A percentile compares a stretch with the other conserved stretches of the same genome.
Conservation (phyloP, 2,329 filamentous ascomycete species). For the Gnomoniopsis sp. region DNA sequence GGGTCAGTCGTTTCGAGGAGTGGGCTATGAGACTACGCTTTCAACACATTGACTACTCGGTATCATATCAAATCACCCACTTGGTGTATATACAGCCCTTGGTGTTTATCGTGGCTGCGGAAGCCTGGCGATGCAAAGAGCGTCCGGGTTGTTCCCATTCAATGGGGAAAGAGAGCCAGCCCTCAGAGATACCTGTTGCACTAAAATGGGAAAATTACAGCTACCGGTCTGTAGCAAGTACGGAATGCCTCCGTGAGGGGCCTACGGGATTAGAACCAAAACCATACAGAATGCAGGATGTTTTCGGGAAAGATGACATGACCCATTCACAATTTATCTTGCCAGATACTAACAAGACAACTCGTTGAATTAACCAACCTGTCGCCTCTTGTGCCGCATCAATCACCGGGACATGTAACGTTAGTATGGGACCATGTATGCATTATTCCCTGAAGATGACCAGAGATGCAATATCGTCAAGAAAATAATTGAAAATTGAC, state of each 20-base stretch:
- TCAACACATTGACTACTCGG: too few relatives aligned
- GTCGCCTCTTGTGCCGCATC: neutral
- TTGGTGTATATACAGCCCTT: too few relatives aligned
- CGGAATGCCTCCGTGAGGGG: neutral
- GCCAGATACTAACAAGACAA: too few relatives aligned
- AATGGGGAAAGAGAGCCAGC: too few relatives aligned
- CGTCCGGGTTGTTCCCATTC: too few relatives aligned
- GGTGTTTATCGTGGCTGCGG: too few relatives aligned
- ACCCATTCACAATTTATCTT: neutral
- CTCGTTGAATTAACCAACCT: too few relatives aligned
- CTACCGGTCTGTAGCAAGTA: neutral
- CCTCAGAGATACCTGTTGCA: too few relatives aligned
- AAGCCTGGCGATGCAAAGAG: too few relatives aligned
- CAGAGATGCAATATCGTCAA: constrained; percentile 6
- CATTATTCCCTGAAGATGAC: neutral
- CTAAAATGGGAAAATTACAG: neutral
- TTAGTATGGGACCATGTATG: neutral
- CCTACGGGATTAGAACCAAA: neutral
- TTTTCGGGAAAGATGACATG: neutral
- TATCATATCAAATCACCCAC: too few relatives aligned
- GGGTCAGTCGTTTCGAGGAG: too few relatives aligned
- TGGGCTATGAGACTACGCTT: too few relatives aligned
- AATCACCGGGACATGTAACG: neutral
- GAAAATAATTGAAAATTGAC: neutral
- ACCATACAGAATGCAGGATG: constrained; percentile 12